Conservation (phyloP, 352 stramenopile genomes). For the Albugo laibachii region DNA sequence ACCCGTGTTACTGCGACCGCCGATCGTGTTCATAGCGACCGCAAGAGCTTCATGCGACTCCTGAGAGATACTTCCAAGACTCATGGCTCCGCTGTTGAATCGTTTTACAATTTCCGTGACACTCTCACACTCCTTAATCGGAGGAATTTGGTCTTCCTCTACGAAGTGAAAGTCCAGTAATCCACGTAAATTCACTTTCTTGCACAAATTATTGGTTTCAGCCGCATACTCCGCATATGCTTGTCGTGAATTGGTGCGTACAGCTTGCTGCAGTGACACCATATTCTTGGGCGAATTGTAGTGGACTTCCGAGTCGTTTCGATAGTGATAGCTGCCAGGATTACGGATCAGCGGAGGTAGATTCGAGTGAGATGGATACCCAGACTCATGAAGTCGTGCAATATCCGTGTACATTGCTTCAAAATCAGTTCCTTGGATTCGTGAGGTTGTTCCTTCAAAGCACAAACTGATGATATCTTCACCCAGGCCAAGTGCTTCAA, state of each 20-base stretch:
- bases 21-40: conserved; percentile 89
- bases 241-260: conserved; percentile 82
- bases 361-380: conserved; percentile 62
- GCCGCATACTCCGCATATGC: conserved; percentile 86
- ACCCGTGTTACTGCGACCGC: conserved; percentile 88
- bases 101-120: conserved; percentile 89
- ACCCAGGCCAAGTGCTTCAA: conserved; percentile 87
- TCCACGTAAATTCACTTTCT: conserved; percentile 85
- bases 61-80: conserved; percentile 87
- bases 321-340: conserved; percentile 90
- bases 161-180: conserved; percentile 91
- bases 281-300: conserved; percentile 92
- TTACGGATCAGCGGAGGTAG: conserved; percentile 83
- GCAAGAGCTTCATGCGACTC: conserved; percentile 91
- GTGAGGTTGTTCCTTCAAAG: conserved; percentile 72
- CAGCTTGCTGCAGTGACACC: conserved; percentile 86
- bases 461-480: conserved; percentile 82
- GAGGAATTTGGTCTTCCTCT: conserved; percentile 64
- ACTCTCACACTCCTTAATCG: conserved; percentile 87
- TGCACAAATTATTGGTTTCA: conserved; percentile 72
- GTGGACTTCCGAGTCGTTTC: conserved; percentile 87
- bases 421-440: conserved; percentile 88
- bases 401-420: conserved; percentile 91
- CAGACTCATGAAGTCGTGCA: conserved; percentile 78
- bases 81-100: conserved; percentile 93